A percentile compares a stretch with the other conserved stretches of the same genome.
phyloP scores from a whole-genome alignment of 495 filamentous ascomycete genomes.

The Aspergillus nanangensis region DNA sequence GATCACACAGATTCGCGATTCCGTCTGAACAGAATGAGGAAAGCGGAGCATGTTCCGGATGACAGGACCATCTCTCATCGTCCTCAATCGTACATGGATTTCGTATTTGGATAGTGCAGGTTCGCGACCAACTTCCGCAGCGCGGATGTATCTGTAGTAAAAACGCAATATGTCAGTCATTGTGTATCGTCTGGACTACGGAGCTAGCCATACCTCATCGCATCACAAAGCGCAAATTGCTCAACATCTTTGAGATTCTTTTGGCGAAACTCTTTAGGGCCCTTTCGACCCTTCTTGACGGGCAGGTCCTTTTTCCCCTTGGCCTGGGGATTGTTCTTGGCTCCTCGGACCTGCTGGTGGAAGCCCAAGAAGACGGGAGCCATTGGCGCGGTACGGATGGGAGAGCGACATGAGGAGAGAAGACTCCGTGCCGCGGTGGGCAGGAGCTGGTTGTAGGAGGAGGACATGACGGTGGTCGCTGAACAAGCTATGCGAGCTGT shows the following conservation, averaged over 20 bases:
- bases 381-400: constrained; percentile 29
- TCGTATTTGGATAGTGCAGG: constrained; percentile 80
- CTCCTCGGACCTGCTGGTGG: constrained; percentile 38
- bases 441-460: constrained; percentile 34
- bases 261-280: constrained; percentile 55
- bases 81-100: constrained; percentile 70
- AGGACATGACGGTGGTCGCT: neutral
- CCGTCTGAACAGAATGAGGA: constrained; percentile 82
- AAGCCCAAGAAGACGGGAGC: constrained; percentile 27
- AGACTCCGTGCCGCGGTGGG: constrained; percentile 36
- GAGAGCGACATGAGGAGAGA: constrained; percentile 31
- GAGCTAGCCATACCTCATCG: constrained; percentile 67
- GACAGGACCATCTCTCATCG: constrained; percentile 75
- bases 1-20: constrained; percentile 81
- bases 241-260: constrained; percentile 57
- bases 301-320: constrained; percentile 43
- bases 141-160: constrained; percentile 75
- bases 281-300: constrained; percentile 68
- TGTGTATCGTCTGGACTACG: too few species aligned
- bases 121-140: constrained; percentile 81
- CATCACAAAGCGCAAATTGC: constrained; percentile 80
- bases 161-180: neutral
- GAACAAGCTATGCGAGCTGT: constrained; percentile 5
- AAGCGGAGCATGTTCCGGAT: constrained; percentile 84
- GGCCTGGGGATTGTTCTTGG: constrained; percentile 28